These are phyloP conservation scores for Hypoxylon cercidicola DNA, from an alignment of 495 filamentous ascomycete species.

Conservation along the genomic window DNA sequence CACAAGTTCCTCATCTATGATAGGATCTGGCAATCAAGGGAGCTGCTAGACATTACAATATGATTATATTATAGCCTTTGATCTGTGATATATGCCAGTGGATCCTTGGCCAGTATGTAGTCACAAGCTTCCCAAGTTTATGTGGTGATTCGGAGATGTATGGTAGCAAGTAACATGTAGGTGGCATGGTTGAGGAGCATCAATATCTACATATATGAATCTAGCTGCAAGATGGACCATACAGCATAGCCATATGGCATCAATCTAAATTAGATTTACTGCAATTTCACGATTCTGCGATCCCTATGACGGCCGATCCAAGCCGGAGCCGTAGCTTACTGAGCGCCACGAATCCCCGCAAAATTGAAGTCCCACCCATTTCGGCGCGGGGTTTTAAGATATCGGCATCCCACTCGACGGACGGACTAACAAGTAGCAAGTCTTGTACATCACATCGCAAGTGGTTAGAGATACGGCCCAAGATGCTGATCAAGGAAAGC, in stretches of 20 bases:
- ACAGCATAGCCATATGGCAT: too few relatives aligned
- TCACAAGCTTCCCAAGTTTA: too few relatives aligned
- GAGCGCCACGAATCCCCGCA: slow-evolving; percentile 27
- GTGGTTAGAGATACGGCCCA: slow-evolving; percentile 15
- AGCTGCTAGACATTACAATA: slow-evolving; percentile 1
- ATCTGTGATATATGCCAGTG: slow-evolving; percentile 4
- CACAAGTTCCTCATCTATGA: slow-evolving; percentile 78
- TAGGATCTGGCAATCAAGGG: slow-evolving; percentile 3
- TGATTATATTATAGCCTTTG: background rate
- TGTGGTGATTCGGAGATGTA: too few relatives aligned
- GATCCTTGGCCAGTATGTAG: too few relatives aligned
- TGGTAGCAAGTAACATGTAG: too few relatives aligned
- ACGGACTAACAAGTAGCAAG: slow-evolving; percentile 8
- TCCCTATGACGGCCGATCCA: slow-evolving; percentile 17
- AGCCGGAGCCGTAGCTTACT: slow-evolving; percentile 26
- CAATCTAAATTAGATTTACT: too few relatives aligned
- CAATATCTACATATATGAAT: too few relatives aligned
- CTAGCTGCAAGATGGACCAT: too few relatives aligned
- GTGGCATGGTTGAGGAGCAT: too few relatives aligned
- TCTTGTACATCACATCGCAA: slow-evolving; percentile 8
- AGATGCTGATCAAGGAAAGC: slow-evolving; percentile 60
- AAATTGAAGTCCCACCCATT: slow-evolving; percentile 19
- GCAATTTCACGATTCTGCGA: too few relatives aligned
- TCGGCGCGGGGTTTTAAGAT: slow-evolving; percentile 35
- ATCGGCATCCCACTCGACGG: slow-evolving; percentile 18